Base-by-base conservation (phyloP, 768 basidiomycete species). In the Rhodocollybia butyracea region DNA sequence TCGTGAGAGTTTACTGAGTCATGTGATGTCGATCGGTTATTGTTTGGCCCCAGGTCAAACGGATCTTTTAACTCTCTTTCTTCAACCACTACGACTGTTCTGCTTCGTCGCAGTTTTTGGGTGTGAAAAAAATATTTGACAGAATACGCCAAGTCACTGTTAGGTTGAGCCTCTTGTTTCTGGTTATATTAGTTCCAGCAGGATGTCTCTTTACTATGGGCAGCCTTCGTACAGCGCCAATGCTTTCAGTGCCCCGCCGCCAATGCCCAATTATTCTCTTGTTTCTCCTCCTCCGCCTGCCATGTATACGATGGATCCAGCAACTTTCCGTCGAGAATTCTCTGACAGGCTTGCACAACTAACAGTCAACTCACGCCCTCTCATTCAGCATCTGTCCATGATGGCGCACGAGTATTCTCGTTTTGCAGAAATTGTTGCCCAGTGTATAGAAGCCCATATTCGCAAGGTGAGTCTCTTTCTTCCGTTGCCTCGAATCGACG, bases 361-460 rank as follows among this genome's bases (percentile, higher is more conserved):
- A 59, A 91, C 86, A 50, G 86, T 94, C 78, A 99, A 98, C 73
- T 96, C 94, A 61, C 87, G 94, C 65, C 89, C 93, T 10, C 85
- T 97, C 59, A 99, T 99, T 60, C 93, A 97, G 74, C 82, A 81
- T 58, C 73, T 99, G 15, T 98, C 97, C 31, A 86, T 94, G 80
- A 82, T 91, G 61, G 96, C 97, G 51, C 89, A 93, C 73, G 90
- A 96, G 54, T 88, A 89, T 68, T 72, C 81, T 36, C 82, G 88
- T 40, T 91, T 85, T 73, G 83, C 87, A 53, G 84, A 86, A 51
- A 83, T 91, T 58, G 89, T 95, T 24, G 85, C 85, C 1, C 83
- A 91, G 60, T 91, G 89, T 67, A 70, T 96, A 32, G 90, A 94
- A 63, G 73, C 77, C n/a, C 91, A 94, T 61, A 90, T 95, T 51